Percentiles rank a stretch among this genome's conserved stretches.
Evolutionary conservation across 805 yeast genomes (phyloP).

Genomic region (Lipomyces chichibuensis): DNA sequence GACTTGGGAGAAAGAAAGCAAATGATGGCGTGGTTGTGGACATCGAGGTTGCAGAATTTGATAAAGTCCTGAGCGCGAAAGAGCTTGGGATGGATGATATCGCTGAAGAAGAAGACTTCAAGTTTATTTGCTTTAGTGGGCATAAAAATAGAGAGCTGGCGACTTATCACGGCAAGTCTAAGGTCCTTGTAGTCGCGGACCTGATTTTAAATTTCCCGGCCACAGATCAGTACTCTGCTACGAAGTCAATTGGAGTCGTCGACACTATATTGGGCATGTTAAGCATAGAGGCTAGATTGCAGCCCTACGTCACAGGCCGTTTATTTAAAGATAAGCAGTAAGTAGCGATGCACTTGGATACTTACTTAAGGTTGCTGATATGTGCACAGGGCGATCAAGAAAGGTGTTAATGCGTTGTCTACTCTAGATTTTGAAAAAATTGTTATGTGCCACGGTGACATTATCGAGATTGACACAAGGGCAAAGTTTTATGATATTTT

Average conservation of each 20-base stretch:
- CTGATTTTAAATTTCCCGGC: constrained; percentile 60
- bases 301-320: background rate
- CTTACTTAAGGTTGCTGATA: constrained; percentile 35
- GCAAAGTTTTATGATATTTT: constrained; percentile 11
- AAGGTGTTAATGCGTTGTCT: constrained; percentile 39
- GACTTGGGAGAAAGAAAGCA: constrained; percentile 29
- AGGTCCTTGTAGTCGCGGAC: constrained; percentile 61
- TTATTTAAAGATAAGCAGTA: constrained; percentile 16
- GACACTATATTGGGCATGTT: background rate
- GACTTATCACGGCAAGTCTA: constrained; percentile 52
- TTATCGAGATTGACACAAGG: constrained; percentile 50
- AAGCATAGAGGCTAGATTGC: background rate
- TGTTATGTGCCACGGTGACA: constrained; percentile 63
- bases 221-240: constrained; percentile 47
- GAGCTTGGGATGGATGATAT: constrained; percentile 43
- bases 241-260: background rate
- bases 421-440: constrained; percentile 54
- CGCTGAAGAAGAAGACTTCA: constrained; percentile 45
- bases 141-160: constrained; percentile 63
- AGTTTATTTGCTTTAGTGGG: constrained; percentile 59
- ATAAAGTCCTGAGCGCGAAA: constrained; percentile 43
- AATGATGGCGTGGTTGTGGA: constrained; percentile 43
- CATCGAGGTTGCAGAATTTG: constrained; percentile 49
- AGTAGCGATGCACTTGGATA: background rate
- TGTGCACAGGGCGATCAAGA: constrained; percentile 19